These are phyloP conservation scores for Gilbertella persicaria DNA, from an alignment of 371 early-diverging fungal genomes.

Conservation along the genomic window DNA sequence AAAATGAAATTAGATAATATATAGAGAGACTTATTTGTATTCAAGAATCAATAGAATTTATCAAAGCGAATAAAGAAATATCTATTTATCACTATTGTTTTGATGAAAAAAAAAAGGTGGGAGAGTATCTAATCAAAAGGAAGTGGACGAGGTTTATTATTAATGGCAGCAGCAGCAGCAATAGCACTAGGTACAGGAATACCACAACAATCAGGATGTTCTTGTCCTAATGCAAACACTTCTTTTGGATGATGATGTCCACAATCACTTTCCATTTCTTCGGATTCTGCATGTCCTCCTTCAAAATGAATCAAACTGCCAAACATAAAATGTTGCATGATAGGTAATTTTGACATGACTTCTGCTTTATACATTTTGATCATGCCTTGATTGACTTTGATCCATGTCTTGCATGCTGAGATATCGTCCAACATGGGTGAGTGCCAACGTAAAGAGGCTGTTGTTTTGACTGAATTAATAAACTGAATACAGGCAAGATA, in stretches of 20 bases:
- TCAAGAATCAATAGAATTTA: too few species aligned
- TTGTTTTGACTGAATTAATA: conserved; percentile 75
- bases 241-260: conserved; percentile 47
- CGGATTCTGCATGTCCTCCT: conserved; percentile 43
- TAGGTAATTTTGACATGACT: conserved; percentile 94
- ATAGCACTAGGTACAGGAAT: conserved; percentile 94
- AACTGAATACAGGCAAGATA: conserved; percentile 92
- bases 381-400: conserved; percentile 94
- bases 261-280: conserved; percentile 51
- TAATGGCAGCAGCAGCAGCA: conserved; percentile 69
- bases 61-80: too few species aligned
- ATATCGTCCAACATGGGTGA: conserved; percentile 98
- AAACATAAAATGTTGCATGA: conserved; percentile 99
- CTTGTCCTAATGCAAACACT: conserved; percentile 92
- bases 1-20: too few species aligned
- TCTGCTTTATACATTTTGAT: conserved; percentile 98
- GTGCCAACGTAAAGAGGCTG: conserved; percentile 75
- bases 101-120: too few species aligned
- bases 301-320: conserved; percentile 71
- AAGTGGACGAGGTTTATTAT: conserved; percentile 33
- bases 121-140: conserved; percentile 67
- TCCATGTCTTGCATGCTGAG: conserved; percentile 89
- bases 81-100: too few species aligned
- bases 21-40: too few species aligned
- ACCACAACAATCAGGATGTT: conserved; percentile 92